Evolutionary conservation across 192 early-diverging fungal species (phyloP).

Genomic region (Nowakowskiella sp.): DNA sequence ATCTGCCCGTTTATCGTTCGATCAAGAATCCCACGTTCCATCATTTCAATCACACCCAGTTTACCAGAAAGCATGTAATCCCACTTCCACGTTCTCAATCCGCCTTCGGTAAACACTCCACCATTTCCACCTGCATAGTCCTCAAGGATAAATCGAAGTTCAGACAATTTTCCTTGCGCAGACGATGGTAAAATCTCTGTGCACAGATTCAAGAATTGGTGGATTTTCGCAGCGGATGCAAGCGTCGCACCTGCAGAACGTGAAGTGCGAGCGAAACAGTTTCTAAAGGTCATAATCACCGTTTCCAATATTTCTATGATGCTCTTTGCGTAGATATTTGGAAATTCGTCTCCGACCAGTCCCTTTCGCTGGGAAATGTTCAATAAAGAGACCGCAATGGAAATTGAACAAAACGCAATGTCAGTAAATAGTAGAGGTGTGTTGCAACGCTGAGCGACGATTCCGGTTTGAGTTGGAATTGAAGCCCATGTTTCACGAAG

Average conservation of each 20-base stretch:
- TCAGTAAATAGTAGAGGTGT: background rate
- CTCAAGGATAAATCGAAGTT: background rate
- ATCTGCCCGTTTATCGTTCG: no score
- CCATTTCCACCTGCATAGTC: background rate
- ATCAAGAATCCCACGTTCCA: no score
- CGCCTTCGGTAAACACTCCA: no score
- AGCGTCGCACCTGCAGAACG: background rate
- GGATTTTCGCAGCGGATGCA: background rate
- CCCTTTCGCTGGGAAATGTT: background rate
- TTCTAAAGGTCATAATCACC: background rate
- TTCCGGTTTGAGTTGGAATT: background rate
- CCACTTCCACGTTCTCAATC: no score
- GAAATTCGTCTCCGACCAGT: background rate
- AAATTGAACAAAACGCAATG: background rate
- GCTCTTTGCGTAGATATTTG: background rate
- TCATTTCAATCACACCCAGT: no score
- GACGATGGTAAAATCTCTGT: background rate
- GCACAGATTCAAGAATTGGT: background rate
- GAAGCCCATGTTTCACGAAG: background rate
- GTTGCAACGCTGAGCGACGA: background rate
- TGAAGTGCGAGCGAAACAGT: background rate
- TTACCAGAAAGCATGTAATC: background rate
- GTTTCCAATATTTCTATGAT: background rate
- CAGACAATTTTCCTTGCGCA: background rate
- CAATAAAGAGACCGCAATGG: background rate